Conservation (phyloP, 2,329 filamentous ascomycete genomes). For the Cladophialophora yegresii region DNA sequence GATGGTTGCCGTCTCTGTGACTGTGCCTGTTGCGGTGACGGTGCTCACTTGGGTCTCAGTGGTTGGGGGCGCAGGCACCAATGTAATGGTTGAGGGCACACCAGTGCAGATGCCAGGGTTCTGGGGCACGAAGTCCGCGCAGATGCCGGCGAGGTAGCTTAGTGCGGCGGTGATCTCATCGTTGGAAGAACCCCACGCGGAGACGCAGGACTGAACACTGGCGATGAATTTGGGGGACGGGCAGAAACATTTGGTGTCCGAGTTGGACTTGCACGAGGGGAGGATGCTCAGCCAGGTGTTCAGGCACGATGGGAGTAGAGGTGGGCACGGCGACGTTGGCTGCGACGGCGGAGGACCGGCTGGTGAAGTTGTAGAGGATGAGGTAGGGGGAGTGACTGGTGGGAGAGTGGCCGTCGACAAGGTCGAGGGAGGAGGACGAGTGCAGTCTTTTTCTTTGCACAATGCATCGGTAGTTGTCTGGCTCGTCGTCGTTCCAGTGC, state of each 20-base stretch:
- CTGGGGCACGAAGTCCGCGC: slow-evolving; percentile 68
- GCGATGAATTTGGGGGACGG: slow-evolving; percentile 72
- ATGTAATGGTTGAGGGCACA: slow-evolving; percentile 63
- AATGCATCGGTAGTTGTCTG: slow-evolving; percentile 15
- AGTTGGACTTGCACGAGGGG: slow-evolving; percentile 78
- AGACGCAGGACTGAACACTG: slow-evolving; percentile 78
- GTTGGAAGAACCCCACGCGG: slow-evolving; percentile 69
- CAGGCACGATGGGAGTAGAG: slow-evolving; percentile 80
- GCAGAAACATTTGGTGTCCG: slow-evolving; percentile 84
- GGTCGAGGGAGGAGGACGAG: slow-evolving; percentile 14
- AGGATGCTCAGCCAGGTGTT: slow-evolving; percentile 78
- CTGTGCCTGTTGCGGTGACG: slow-evolving; percentile 38
- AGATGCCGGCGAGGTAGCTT: slow-evolving; percentile 88
- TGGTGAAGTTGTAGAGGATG: slow-evolving; percentile 10
- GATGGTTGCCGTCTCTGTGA: slow-evolving; percentile 43
- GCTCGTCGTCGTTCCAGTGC: slow-evolving; percentile 10
- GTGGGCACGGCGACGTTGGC: slow-evolving; percentile 55
- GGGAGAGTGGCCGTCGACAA: slow-evolving; percentile 11
- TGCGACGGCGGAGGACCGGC: slow-evolving; percentile 7
- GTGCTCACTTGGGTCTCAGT: slow-evolving; percentile 16
- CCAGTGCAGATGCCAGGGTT: slow-evolving; percentile 76
- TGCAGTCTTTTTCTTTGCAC: slow-evolving; percentile 21
- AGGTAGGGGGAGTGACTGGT: slow-evolving; percentile 38
- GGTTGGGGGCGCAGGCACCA: slow-evolving; percentile 54
- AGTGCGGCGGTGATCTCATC: slow-evolving; percentile 70